Evolutionary conservation across 768 basidiomycete genomes (phyloP), one percentile per base, ranked within the genome.

Genomic region (Wakefieldia striispora): DNA sequence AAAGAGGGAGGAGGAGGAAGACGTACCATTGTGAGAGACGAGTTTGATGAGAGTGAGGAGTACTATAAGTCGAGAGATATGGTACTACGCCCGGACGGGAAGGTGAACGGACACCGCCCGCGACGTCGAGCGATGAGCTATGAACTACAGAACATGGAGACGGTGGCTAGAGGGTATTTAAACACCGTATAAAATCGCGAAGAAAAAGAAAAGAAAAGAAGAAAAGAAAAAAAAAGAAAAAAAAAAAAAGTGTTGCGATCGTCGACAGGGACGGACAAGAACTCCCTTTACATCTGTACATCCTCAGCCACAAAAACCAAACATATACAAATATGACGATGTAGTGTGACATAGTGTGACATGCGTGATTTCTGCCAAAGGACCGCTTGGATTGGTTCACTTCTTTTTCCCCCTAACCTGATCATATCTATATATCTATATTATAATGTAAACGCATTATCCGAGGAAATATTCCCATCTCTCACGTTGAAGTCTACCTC

Each of bases 121-220:
- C 79, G 77, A 81, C 76, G 73, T 63, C 65, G 71, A 71, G 71
- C 70, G 69, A 71, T 67, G 78, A 75, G 77, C 76, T 82, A 77
- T 62, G 60, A 68, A 21, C 53, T 54, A 47, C 17, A 36, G 49
- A 55, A 24, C 66, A 72, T 64, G 53, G 61, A 57, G 45, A 59
- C 58, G 49, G 51, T 6, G 50, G 55, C 54, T 26, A 55, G 48
- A 62, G 66, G 56, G 72, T 66, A 69, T 73, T 75, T 72, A 73
- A 74, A 72, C 72, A 73, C 72, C 74, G 76, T 75, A 61, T 69
- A 64, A 58, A 62, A 62, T n/a, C n/a, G n/a, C n/a, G n/a, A 56
- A 45, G 51, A 39, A 19, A 49, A 31, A 55, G 53, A 61, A 45
- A 50, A 51, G 48, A 56, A 69, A 65, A 54, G 70, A 64, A 58